phyloP scores from a whole-genome alignment of 179 eudicot species.

The Patellifolia procumbens region DNA sequence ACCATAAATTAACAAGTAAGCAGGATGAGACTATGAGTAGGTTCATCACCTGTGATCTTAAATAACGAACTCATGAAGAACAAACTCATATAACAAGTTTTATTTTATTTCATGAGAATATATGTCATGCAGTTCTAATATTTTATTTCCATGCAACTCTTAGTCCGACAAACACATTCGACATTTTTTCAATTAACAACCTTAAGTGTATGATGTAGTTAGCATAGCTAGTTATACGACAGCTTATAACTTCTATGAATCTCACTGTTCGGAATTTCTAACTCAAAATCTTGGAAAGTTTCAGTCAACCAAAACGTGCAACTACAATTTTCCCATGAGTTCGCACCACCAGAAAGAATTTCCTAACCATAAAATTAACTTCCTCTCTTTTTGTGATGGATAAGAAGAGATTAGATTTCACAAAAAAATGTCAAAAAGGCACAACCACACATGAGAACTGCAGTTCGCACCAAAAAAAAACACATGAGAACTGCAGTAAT shows the following conservation, averaged over 20 bases:
- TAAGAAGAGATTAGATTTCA: neutral
- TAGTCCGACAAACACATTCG: neutral
- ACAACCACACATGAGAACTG: too few relatives aligned
- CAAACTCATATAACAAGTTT: neutral
- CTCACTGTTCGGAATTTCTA: neutral
- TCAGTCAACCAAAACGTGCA: neutral
- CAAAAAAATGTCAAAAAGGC: neutral
- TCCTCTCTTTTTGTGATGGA: neutral
- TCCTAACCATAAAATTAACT: neutral
- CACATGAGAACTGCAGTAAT: neutral
- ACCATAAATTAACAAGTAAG: constrained; percentile 10
- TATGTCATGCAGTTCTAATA: neutral
- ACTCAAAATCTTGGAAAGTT: neutral
- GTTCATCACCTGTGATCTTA: neutral
- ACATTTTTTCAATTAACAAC: neutral
- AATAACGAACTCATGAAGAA: neutral
- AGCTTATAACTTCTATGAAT: neutral
- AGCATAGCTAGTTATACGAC: neutral
- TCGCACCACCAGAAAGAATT: too few relatives aligned
- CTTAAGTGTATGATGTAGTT: neutral
- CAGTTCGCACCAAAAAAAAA: too few relatives aligned
- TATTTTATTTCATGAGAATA: neutral
- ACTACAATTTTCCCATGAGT: too few relatives aligned
- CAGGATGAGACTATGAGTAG: constrained; percentile 13
- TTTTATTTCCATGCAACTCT: neutral